These are phyloP conservation scores for Rhodotorula graminis DNA, from an alignment of 768 basidiomycete genomes.

Conservation along the genomic window DNA sequence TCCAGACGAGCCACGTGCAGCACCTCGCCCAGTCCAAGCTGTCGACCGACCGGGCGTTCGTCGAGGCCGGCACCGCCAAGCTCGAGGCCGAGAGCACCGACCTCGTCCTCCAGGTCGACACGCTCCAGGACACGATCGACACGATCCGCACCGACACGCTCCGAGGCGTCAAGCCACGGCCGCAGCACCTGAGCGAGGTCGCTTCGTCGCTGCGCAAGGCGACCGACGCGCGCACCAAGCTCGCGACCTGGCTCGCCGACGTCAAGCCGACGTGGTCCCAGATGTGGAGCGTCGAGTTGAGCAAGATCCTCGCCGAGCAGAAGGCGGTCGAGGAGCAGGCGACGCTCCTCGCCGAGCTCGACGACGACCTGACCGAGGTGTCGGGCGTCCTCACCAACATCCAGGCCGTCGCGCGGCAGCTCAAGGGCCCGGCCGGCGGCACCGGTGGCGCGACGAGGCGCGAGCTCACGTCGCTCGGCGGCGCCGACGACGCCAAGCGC, in stretches of 20 bases:
- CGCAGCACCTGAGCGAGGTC: constrained; percentile 55
- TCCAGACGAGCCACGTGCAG: constrained; percentile 80
- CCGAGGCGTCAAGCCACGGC: constrained; percentile 77
- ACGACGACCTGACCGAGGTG: constrained; percentile 89
- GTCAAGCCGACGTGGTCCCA: constrained; percentile 97
- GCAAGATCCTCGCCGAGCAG: constrained; percentile 95
- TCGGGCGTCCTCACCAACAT: constrained; percentile 81
- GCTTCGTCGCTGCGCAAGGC: constrained; percentile 69
- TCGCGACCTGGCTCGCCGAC: constrained; percentile 77
- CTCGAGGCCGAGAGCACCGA: constrained; percentile 86
- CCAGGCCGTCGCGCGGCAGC: constrained; percentile 66
- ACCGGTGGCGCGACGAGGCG: too few species aligned
- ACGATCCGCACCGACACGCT: constrained; percentile 81
- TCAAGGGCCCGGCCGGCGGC: constrained; percentile 49
- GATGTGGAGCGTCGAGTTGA: constrained; percentile 94
- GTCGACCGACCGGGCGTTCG: constrained; percentile 77
- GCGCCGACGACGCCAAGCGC: constrained; percentile 54
- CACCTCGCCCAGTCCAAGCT: constrained; percentile 76
- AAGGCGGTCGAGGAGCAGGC: constrained; percentile 89
- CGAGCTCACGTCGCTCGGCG: constrained; percentile 51
- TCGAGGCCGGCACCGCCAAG: constrained; percentile 84
- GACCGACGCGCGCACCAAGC: constrained; percentile 59
- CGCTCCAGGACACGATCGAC: constrained; percentile 86
- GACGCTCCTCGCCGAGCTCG: constrained; percentile 77
- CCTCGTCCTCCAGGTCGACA: constrained; percentile 85